Conservation (phyloP, 176 grass and related monocot species). For the Oryza glaberrima region DNA sequence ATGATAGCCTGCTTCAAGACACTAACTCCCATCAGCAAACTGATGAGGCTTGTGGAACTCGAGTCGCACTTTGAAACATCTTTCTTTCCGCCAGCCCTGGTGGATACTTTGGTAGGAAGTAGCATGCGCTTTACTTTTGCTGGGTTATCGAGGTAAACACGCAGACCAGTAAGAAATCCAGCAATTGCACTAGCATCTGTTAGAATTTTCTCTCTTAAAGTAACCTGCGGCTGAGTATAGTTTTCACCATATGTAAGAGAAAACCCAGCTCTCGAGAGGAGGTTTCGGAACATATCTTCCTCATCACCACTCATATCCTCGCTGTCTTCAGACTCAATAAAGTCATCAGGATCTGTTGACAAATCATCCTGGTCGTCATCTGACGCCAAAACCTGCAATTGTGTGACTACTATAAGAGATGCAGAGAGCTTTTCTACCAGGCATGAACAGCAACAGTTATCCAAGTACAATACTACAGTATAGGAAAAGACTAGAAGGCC, state of each 20-base stretch:
- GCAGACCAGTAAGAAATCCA: conserved; percentile 79
- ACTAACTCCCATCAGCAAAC: conserved; percentile 84
- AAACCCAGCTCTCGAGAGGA: conserved; percentile 84
- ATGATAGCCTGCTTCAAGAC: conserved; percentile 93
- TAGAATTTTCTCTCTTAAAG: conserved; percentile 80
- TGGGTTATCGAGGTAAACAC: conserved; percentile 88
- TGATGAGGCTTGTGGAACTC: conserved; percentile 73
- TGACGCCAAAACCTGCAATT: conserved; percentile 81
- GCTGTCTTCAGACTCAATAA: conserved; percentile 76
- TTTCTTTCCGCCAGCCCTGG: conserved; percentile 56
- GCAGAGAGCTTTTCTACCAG: conserved; percentile 22
- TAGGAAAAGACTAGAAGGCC: conserved; percentile 26
- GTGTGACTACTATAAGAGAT: conserved; percentile 28
- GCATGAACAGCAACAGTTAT: neutral
- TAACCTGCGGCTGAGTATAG: conserved; percentile 68
- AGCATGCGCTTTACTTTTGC: conserved; percentile 87
- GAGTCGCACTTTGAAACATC: conserved; percentile 56
- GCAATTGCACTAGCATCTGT: conserved; percentile 81
- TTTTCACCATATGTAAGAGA: conserved; percentile 75
- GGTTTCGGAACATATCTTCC: conserved; percentile 78
- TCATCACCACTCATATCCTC: conserved; percentile 73
- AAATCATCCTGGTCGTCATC: conserved; percentile 92
- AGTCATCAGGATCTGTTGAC: conserved; percentile 81
- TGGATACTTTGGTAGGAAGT: conserved; percentile 76
- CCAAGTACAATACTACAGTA: neutral